Base-by-base conservation (phyloP, 768 basidiomycete species). In the Tylopilus subfusipes region DNA sequence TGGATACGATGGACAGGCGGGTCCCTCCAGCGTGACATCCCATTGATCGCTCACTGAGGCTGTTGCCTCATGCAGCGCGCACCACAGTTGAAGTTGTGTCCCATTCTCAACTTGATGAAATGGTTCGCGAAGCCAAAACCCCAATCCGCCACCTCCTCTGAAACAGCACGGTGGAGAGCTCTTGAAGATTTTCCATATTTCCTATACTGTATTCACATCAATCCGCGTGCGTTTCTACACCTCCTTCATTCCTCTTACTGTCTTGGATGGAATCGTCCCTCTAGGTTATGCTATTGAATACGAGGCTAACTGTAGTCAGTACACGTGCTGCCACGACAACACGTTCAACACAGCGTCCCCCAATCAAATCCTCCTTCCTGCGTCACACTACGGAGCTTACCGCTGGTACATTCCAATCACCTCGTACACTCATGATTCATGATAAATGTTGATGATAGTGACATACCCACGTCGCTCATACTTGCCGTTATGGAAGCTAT, bases 261-360 rank as follows among this genome's bases (percentile, higher is more conserved):
- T 43, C 29, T 30, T 2, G n/a, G 13, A n/a, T n/a, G n/a, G n/a
- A n/a, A n/a, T n/a, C n/a, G n/a, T n/a, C n/a, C n/a, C 12, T 53
- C 21, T 50, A 86, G 84, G 87, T 25, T 88, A 82, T 50, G 75
- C 82, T 9, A 88, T 78, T n/a, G 83, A 84, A 19, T 69, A 84
- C 11, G 87, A 88, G 68, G 85, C 81, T 1, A 85, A 87, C 61
- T 89, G 88, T 66, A 81, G 81, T 18, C 72, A 77, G 25, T 80
- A 78, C 27, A 66, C 80, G 25, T 90, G 88, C 65, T 90, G 88
- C 63, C 77, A 88, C 22, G 62, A 69, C 29, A 79, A 81, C 52
- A 71, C 71, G 16, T 69, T 70, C 65, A 84, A 85, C 60, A 55
- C 57, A 0, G 57, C 59, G 11, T 84, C 76, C 48, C 82, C 80